These are phyloP conservation scores for Trichosporon sp. DNA, from an alignment of 1,284 basidiomycete species.

Conservation along the genomic window DNA sequence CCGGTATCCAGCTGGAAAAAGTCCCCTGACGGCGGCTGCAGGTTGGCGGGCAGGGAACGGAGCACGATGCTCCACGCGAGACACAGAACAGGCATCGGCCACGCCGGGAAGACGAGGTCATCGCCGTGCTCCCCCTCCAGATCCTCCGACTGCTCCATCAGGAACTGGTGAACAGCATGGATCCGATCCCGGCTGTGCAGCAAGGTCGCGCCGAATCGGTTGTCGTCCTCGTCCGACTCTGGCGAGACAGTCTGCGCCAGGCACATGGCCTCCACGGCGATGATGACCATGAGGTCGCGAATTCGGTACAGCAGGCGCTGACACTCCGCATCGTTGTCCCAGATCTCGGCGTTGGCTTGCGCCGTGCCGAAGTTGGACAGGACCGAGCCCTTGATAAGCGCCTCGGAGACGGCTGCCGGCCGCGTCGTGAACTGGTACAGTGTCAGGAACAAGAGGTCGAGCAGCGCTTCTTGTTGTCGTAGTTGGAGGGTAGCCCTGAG, in stretches of 20 bases:
- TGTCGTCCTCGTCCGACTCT: constrained; percentile 16
- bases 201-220: constrained; percentile 26
- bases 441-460: constrained; percentile 40
- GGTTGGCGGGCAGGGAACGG: constrained; percentile 25
- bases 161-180: constrained; percentile 32
- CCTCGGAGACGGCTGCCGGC: constrained; percentile 35
- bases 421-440: constrained; percentile 36
- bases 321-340: constrained; percentile 34
- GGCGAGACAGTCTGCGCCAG: constrained; percentile 33
- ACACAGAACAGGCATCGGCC: constrained; percentile 41
- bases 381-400: constrained; percentile 33
- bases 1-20: constrained; percentile 21
- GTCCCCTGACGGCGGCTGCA: constrained; percentile 24
- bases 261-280: constrained; percentile 38
- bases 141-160: constrained; percentile 32
- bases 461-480: constrained; percentile 33
- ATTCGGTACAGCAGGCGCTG: constrained; percentile 29
- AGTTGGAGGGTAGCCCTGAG: constrained; percentile 40
- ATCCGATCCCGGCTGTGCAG: constrained; percentile 31
- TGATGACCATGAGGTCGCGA: constrained; percentile 36
- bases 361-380: constrained; percentile 38
- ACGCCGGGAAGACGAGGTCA: constrained; percentile 19
- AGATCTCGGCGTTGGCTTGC: constrained; percentile 40
- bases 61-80: constrained; percentile 45
- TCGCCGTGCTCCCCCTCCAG: constrained; percentile 18